phyloP scores from a whole-genome alignment of 116 monocot species.

The Dioscorea cayenensis region DNA sequence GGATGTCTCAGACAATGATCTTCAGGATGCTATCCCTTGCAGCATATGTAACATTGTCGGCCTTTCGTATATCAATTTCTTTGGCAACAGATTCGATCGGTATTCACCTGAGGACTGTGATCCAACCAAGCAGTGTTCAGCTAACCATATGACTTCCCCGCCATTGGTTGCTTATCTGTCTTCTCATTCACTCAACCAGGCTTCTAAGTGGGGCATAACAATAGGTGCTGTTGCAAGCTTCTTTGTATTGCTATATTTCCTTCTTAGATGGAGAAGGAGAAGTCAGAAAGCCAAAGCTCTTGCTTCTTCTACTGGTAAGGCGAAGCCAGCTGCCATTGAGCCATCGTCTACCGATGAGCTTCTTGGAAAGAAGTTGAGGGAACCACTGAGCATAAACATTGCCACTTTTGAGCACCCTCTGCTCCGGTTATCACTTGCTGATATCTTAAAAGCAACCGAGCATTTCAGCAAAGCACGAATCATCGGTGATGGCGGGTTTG shows the following conservation, averaged over 20 bases:
- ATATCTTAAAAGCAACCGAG: slow-evolving; percentile 60
- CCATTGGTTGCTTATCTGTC: slow-evolving; percentile 32
- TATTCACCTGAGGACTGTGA: slow-evolving; percentile 49
- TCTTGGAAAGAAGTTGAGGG: slow-evolving; percentile 56
- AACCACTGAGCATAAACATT: slow-evolving; percentile 72
- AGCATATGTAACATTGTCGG: slow-evolving; percentile 51
- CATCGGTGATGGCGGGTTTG: slow-evolving; percentile 69
- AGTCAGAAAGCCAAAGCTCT: slow-evolving; percentile 15
- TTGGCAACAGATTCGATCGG: slow-evolving; percentile 52
- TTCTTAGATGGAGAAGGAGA: slow-evolving; percentile 30
- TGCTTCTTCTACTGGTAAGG: slow-evolving; percentile 14
- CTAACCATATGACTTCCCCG: slow-evolving; percentile 17
- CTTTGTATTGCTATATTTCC: slow-evolving; percentile 21
- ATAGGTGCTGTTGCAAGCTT: slow-evolving; percentile 21
- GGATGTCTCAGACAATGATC: slow-evolving; percentile 73
- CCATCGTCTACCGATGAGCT: slow-evolving; percentile 74
- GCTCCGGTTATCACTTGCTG: slow-evolving; percentile 40
- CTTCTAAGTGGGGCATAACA: slow-evolving; percentile 34
- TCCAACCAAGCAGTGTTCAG: slow-evolving; percentile 23
- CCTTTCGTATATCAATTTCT: slow-evolving; percentile 58
- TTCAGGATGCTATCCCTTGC: slow-evolving; percentile 67
- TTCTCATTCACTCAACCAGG: slow-evolving; percentile 21
- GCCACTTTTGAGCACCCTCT: slow-evolving; percentile 71
- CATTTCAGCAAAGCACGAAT: slow-evolving; percentile 60
- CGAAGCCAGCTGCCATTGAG: slow-evolving; percentile 37